Evolutionary conservation across 2,329 filamentous ascomycete genomes (phyloP).

Genomic region (Xylaria sp.): DNA sequence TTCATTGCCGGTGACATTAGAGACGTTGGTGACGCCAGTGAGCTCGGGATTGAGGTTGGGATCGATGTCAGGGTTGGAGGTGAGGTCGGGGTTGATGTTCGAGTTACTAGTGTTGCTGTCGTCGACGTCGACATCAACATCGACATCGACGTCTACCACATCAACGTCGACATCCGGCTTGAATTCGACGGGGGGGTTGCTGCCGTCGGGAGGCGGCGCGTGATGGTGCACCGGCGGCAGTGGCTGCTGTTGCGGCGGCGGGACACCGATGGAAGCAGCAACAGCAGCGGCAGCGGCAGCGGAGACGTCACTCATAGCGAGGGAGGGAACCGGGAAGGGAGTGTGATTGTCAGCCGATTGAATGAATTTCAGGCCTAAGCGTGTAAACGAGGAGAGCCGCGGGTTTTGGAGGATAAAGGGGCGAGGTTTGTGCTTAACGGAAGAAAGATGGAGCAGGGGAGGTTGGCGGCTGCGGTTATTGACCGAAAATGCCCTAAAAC

Average conservation of each 20-base stretch:
- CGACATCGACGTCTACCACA: conserved; percentile 9
- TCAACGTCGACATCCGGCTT: conserved; percentile 15
- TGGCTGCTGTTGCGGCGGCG: conserved; percentile 17
- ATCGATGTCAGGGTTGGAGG: conserved; percentile 23
- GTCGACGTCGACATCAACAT: conserved; percentile 29
- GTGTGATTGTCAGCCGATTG: conserved; percentile 43
- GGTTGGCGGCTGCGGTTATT: conserved; percentile 32
- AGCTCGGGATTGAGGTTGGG: conserved; percentile 34
- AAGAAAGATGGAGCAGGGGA: conserved; percentile 44
- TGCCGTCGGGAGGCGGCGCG: conserved; percentile 1
- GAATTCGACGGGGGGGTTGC: conserved; percentile 3
- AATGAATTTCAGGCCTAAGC: conserved; percentile 48
- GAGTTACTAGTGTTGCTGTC: conserved; percentile 32
- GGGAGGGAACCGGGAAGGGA: conserved; percentile 18
- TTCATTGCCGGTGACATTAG: conserved; percentile 31
- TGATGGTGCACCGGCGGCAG: conserved; percentile 14
- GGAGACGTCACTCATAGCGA: conserved; percentile 46
- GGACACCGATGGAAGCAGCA: conserved; percentile 29
- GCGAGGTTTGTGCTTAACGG: conserved; percentile 48
- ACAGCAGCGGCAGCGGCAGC: conserved; percentile 35
- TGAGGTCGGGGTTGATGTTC: conserved; percentile 32
- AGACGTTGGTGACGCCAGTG: conserved; percentile 32
- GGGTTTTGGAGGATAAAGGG: conserved; percentile 49
- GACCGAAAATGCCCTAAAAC: conserved; percentile 36
- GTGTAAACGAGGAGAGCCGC: conserved; percentile 47